Conservation (phyloP, 441 rosid genomes). For the Populus tomentosa region DNA sequence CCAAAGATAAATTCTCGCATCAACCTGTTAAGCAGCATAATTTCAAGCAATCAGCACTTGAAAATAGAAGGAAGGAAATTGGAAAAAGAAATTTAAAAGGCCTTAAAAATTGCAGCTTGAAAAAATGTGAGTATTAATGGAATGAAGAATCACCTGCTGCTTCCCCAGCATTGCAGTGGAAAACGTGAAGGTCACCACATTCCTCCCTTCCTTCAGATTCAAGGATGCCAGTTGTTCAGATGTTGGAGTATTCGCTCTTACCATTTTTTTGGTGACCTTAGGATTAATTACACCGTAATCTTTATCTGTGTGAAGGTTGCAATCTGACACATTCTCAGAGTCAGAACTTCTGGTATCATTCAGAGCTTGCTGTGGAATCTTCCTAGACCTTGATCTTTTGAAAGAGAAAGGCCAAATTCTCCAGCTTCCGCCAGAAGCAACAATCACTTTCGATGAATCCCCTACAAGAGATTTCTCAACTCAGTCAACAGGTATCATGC, state of each 20-base stretch:
- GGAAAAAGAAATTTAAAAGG: constrained; percentile 8
- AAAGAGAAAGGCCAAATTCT: constrained; percentile 84
- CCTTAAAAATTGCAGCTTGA: not conserved
- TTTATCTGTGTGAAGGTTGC: constrained; percentile 13
- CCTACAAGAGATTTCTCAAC: constrained; percentile 40
- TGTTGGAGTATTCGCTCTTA: constrained; percentile 63
- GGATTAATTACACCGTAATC: constrained; percentile 31
- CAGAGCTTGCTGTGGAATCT: constrained; percentile 21
- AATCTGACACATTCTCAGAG: constrained; percentile 33
- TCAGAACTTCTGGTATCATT: constrained; percentile 25
- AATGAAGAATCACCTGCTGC: constrained; percentile 61
- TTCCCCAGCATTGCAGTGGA: constrained; percentile 87
- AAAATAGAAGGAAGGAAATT: not conserved
- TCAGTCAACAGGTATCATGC: constrained; percentile 54
- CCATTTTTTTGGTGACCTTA: constrained; percentile 47
- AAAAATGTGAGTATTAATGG: not conserved
- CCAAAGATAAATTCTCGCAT: constrained; percentile 92
- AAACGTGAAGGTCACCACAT: constrained; percentile 75
- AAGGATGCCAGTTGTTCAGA: constrained; percentile 84
- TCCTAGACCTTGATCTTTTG: constrained; percentile 44
- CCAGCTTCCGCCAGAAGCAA: constrained; percentile 62
- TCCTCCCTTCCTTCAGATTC: constrained; percentile 79
- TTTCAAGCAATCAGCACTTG: constrained; percentile 1
- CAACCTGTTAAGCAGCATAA: constrained; percentile 52
- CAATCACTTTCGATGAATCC: constrained; percentile 33